Conservation (phyloP, 2,329 filamentous ascomycete genomes). For the Sclerotinia subarctica region DNA sequence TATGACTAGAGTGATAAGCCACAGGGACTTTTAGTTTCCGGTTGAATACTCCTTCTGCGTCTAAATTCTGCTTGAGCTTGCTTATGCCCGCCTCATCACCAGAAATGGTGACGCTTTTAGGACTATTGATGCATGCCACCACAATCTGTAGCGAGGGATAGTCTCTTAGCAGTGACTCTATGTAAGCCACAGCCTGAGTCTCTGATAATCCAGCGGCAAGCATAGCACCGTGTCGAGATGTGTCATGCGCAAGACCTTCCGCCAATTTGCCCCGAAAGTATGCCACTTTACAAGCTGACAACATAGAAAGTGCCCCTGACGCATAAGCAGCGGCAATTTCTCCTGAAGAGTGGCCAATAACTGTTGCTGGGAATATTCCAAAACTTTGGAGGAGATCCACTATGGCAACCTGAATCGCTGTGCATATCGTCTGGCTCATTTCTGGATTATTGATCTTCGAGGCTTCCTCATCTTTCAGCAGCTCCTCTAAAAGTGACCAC, state of each 20-base stretch:
- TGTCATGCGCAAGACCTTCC: no score
- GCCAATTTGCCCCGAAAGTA: background rate
- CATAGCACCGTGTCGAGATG: background rate
- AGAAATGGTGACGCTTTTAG: constrained; percentile 6
- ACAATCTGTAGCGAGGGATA: background rate
- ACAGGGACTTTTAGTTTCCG: background rate
- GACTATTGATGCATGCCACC: constrained; percentile 9
- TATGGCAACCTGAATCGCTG: constrained; percentile 46
- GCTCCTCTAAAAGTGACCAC: constrained; percentile 2
- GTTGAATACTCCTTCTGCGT: background rate
- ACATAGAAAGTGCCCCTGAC: background rate
- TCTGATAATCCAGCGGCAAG: background rate
- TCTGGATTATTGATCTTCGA: constrained; percentile 25
- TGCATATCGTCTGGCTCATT: constrained; percentile 42
- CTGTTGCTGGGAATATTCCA: constrained; percentile 25
- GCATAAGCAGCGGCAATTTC: constrained; percentile 41
- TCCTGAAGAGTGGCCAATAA: constrained; percentile 35
- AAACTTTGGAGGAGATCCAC: constrained; percentile 40
- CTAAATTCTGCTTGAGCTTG: background rate
- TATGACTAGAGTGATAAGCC: constrained; percentile 8
- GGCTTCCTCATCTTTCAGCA: background rate
- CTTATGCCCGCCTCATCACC: background rate
- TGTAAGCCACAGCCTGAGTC: background rate
- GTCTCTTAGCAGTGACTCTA: background rate
- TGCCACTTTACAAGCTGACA: background rate